Conservation (phyloP, 768 basidiomycete genomes). For the Pleurotus tuber-regium region DNA sequence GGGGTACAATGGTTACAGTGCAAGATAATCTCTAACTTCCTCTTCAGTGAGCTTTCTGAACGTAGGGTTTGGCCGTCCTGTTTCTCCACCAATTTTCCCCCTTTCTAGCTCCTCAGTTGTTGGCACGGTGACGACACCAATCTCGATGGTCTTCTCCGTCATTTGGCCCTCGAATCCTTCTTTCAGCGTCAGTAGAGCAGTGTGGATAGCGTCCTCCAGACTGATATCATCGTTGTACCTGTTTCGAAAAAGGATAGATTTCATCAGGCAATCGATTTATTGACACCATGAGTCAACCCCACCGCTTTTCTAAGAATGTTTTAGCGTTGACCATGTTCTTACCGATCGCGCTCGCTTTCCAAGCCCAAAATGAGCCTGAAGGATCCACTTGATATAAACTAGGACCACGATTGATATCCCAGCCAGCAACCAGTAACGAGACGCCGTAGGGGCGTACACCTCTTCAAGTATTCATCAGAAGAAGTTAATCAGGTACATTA, state of each 20-base stretch:
- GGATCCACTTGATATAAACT: conserved; percentile 99
- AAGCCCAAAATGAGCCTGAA: conserved; percentile 99
- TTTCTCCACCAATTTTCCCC: conserved; percentile 66
- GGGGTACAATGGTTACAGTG: conserved; percentile 49
- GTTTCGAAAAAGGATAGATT: conserved; percentile 21
- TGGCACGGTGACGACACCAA: conserved; percentile 93
- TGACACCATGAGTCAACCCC: conserved; percentile 26
- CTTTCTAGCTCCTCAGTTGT: conserved; percentile 66
- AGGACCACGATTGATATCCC: conserved; percentile 92
- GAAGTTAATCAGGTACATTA: conserved; percentile 21
- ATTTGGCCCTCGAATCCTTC: conserved; percentile 99
- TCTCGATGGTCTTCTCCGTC: conserved; percentile 99
- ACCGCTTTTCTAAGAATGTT: conserved; percentile 99
- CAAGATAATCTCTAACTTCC: conserved; percentile 95
- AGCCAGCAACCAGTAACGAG: conserved; percentile 94
- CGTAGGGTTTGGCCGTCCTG: conserved; percentile 74
- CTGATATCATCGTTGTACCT: conserved; percentile 99
- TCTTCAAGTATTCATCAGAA: conserved; percentile 43
- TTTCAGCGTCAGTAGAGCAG: conserved; percentile 94
- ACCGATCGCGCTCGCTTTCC: conserved; percentile 99
- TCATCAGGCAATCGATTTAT: conserved; percentile 18
- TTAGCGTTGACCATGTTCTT: conserved; percentile 99
- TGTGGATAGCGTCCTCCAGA: conserved; percentile 98
- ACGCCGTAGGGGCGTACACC: conserved; percentile 99
- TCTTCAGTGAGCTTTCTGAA: conserved; percentile 96